A percentile compares a stretch with the other conserved stretches of the same genome.
phyloP scores from a whole-genome alignment of 257 asterid genomes.

The Jasminum sambac region DNA sequence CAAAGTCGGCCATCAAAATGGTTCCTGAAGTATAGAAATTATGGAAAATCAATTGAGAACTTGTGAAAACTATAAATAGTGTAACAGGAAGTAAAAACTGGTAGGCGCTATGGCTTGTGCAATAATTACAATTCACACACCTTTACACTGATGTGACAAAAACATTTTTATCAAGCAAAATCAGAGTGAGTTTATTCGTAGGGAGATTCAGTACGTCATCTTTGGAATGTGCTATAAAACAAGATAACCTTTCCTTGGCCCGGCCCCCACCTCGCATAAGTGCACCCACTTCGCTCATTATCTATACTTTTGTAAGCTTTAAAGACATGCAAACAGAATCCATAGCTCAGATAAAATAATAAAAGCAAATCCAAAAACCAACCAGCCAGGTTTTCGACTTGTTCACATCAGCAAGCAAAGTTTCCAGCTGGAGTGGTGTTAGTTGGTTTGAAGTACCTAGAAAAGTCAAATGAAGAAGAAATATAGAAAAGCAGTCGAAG shows the following conservation, averaged over 20 bases:
- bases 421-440: constrained; percentile 90
- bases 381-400: constrained; percentile 91
- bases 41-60: background rate
- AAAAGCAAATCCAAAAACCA: constrained; percentile 54
- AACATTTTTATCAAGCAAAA: background rate
- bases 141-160: background rate
- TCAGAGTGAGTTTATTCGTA: background rate
- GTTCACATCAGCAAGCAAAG: constrained; percentile 85
- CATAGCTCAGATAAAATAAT: constrained; percentile 15
- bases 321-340: background rate
- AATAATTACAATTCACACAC: background rate
- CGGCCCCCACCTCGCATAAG: background rate
- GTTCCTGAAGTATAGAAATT: background rate
- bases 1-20: background rate
- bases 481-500: constrained; percentile 9
- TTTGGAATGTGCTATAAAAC: background rate
- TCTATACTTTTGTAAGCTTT: constrained; percentile 2
- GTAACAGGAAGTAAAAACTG: background rate
- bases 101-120: background rate
- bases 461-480: constrained; percentile 23
- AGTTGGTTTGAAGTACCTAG: constrained; percentile 70
- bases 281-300: background rate
- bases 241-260: background rate
- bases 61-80: background rate
- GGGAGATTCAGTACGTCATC: background rate